Percentiles rank a stretch among this genome's conserved stretches.
Evolutionary conservation across 257 asterid species (phyloP).

Genomic region (Solanum megistacrolobum): DNA sequence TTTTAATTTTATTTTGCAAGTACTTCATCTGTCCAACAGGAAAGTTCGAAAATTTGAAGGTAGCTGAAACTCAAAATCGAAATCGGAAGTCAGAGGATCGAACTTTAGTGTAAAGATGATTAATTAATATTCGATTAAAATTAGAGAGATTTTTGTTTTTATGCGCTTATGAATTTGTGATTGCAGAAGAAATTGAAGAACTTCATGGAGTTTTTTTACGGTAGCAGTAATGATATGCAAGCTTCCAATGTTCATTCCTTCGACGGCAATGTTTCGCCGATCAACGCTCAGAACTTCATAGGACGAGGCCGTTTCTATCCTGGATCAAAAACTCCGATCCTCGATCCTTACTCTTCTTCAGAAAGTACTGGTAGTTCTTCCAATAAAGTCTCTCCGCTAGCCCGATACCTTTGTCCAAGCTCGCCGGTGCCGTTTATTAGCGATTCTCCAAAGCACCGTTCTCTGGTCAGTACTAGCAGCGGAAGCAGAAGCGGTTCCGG

Average conservation of each 20-base stretch:
- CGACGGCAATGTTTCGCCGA: slow-evolving; percentile 26
- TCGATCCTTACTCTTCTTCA: slow-evolving; percentile 52
- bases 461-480: not conserved
- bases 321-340: slow-evolving; percentile 5
- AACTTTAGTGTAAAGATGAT: not conserved
- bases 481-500: slow-evolving; percentile 6
- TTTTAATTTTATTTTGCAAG: not conserved
- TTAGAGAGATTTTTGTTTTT: not conserved
- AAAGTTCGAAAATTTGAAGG: not conserved
- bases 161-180: not conserved
- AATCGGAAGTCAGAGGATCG: not conserved
- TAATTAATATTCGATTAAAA: not conserved
- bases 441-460: not conserved
- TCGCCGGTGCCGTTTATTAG: not conserved
- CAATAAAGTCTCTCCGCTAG: slow-evolving; percentile 16
- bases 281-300: slow-evolving; percentile 14
- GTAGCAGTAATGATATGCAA: slow-evolving; percentile 12
- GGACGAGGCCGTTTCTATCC: slow-evolving; percentile 19
- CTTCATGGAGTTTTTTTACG: slow-evolving; percentile 33
- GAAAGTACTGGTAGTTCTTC: slow-evolving; percentile 32
- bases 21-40: not conserved
- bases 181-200: slow-evolving; percentile 13
- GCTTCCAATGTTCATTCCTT: slow-evolving; percentile 24
- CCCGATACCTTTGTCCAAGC: slow-evolving; percentile 1
- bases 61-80: not conserved